Base-by-base conservation (phyloP, 768 basidiomycete genomes). In the Cystobasidium tubakii region DNA sequence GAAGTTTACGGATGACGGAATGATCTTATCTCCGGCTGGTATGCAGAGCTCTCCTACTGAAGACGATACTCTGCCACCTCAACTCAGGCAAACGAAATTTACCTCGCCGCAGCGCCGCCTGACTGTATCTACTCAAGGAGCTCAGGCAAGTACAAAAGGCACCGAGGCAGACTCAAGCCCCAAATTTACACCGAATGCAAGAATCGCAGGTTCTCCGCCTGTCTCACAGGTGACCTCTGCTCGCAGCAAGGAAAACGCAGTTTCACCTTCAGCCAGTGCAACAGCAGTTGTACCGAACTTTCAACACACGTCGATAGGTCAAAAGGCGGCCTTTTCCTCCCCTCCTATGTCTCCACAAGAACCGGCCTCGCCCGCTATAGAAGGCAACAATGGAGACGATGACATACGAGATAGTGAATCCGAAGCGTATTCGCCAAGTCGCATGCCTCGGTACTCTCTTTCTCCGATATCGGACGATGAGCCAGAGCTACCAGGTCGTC, bases 401-500 rank as follows among this genome's bases (percentile, higher is more conserved):
- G 46, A 9, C 21, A 50, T 50, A 9, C 46, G 9, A n/a, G 57
- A 60, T 15, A 60, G 57, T 21, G 57, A 34, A 15, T 60, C 57
- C 27, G 57, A 60, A 60, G 25, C 57, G 29, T 60, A 60, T 23
- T 60, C 57, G 21, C 57, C 57, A 60, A 60, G 57, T 29, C 57
- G 27, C 13, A 60, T 60, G 57, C 57, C 57, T 34, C 10, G 57
- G 6, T 60, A 60, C 29, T 60, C 57, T 60, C 57, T 34, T 29
- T 60, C 57, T 27, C 57, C 57, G 6, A 29, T 60, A 29, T 25
- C 57, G 21, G 57, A 60, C 27, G 4, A 60, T 17, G 2, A 29
- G 10, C 12, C 21, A 4, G 57, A 60, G 2, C 29, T 60, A 34
- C 57, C 57, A 29, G 27, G 21, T 7, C 4, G 29, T 31, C 17